A percentile compares a stretch with the other conserved stretches of the same genome.
Evolutionary conservation across 441 rosid genomes (phyloP).

Genomic region (Lepidium campestre): DNA sequence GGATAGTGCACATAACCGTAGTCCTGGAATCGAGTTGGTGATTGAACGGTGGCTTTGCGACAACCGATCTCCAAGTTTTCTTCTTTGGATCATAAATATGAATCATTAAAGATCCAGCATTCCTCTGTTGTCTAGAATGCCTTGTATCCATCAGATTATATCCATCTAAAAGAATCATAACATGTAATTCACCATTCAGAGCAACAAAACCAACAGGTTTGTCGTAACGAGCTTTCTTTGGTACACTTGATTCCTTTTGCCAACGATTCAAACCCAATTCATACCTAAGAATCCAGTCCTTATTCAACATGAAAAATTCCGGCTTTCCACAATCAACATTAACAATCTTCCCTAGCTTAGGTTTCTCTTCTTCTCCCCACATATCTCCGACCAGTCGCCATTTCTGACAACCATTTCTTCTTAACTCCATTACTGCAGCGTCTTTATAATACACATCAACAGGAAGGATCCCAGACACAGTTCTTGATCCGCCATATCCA

Average conservation of each 20-base stretch:
- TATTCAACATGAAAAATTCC: constrained; percentile 70
- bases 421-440: constrained; percentile 68
- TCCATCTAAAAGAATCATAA: constrained; percentile 47
- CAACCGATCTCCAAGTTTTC: constrained; percentile 65
- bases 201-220: constrained; percentile 55
- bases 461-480: constrained; percentile 65
- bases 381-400: constrained; percentile 81
- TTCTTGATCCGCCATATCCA: constrained; percentile 80
- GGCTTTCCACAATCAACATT: constrained; percentile 40
- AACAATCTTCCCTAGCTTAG: constrained; percentile 72
- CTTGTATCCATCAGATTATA: constrained; percentile 41
- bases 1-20: constrained; percentile 66
- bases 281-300: constrained; percentile 60
- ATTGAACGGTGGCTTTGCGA: constrained; percentile 48
- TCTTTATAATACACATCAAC: constrained; percentile 79
- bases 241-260: constrained; percentile 57
- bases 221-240: constrained; percentile 39
- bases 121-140: constrained; percentile 43
- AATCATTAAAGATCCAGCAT: constrained; percentile 45
- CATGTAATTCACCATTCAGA: constrained; percentile 61
- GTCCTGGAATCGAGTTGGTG: constrained; percentile 52
- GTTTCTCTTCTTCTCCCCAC: constrained; percentile 64
- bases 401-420: constrained; percentile 30
- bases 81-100: constrained; percentile 66
- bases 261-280: constrained; percentile 53